These are phyloP conservation scores for Coemansia sp. DNA, from an alignment of 192 early-diverging fungal genomes.

Conservation along the genomic window DNA sequence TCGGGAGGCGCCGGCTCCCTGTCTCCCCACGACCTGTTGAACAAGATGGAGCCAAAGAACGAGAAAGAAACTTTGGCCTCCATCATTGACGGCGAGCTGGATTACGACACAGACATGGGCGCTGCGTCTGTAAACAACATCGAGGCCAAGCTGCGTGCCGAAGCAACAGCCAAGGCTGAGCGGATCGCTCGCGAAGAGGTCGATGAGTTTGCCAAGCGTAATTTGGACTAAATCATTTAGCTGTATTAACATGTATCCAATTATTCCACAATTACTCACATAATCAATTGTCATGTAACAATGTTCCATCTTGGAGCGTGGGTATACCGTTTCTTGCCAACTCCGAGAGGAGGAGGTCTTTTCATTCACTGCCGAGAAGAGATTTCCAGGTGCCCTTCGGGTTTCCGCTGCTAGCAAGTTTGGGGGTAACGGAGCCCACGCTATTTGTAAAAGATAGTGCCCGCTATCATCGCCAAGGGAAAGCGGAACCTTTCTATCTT, in stretches of 20 bases:
- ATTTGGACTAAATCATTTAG: background rate
- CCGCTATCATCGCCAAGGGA: background rate
- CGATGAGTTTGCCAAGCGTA: slow-evolving; percentile 30
- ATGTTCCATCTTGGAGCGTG: background rate
- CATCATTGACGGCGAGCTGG: slow-evolving; percentile 54
- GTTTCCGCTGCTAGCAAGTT: background rate
- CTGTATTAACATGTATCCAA: background rate
- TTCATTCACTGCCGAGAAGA: no score
- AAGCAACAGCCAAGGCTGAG: slow-evolving; percentile 25
- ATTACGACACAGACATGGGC: slow-evolving; percentile 54
- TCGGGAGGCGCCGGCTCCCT: background rate
- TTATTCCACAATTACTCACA: background rate
- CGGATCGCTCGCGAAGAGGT: slow-evolving; percentile 23
- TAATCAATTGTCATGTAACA: background rate
- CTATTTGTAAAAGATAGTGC: background rate
- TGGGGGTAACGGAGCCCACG: background rate
- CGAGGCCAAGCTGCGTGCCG: slow-evolving; percentile 33
- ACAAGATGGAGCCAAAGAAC: slow-evolving; percentile 36
- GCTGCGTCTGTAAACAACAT: slow-evolving; percentile 50
- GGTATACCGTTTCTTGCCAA: background rate
- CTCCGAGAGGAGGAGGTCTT: no score
- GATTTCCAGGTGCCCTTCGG: background rate
- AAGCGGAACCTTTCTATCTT: background rate
- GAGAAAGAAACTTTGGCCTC: slow-evolving; percentile 42
- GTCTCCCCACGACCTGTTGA: slow-evolving; percentile 40